Conservation (phyloP, 345 rosid genomes). For the Eucalyptus fibrosa region DNA sequence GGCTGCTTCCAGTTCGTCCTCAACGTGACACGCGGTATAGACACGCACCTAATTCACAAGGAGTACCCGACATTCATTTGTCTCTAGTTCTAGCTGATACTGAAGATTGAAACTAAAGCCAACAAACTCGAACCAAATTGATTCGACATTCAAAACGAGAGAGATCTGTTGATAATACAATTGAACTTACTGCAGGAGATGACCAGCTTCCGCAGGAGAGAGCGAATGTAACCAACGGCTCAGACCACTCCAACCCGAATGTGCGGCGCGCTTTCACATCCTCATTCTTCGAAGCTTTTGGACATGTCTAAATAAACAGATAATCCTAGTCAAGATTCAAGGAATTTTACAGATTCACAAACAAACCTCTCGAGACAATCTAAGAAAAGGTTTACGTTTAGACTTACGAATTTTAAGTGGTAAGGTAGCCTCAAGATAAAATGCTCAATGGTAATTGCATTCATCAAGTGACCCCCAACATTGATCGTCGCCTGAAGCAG, state of each 20-base stretch:
- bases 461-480: slow-evolving; percentile 68
- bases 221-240: slow-evolving; percentile 79
- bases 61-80: background rate
- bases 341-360: background rate
- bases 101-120: background rate
- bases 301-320: slow-evolving; percentile 30
- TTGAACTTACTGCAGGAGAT: slow-evolving; percentile 75
- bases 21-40: slow-evolving; percentile 64
- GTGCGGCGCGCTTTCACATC: slow-evolving; percentile 51
- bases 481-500: slow-evolving; percentile 57
- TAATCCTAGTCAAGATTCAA: background rate
- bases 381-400: background rate
- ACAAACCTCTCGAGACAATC: background rate
- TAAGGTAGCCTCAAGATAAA: slow-evolving; percentile 88
- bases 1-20: slow-evolving; percentile 67
- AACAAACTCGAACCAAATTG: background rate
- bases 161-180: background rate
- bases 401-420: slow-evolving; percentile 82
- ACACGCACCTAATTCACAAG: slow-evolving; percentile 42
- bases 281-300: slow-evolving; percentile 57
- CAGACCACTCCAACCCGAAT: slow-evolving; percentile 83
- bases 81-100: background rate
- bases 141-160: background rate
- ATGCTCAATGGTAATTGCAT: slow-evolving; percentile 81
- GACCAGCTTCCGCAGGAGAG: slow-evolving; percentile 96